phyloP scores from a whole-genome alignment of 164 flowering plant genomes.

The Stephania japonica region DNA sequence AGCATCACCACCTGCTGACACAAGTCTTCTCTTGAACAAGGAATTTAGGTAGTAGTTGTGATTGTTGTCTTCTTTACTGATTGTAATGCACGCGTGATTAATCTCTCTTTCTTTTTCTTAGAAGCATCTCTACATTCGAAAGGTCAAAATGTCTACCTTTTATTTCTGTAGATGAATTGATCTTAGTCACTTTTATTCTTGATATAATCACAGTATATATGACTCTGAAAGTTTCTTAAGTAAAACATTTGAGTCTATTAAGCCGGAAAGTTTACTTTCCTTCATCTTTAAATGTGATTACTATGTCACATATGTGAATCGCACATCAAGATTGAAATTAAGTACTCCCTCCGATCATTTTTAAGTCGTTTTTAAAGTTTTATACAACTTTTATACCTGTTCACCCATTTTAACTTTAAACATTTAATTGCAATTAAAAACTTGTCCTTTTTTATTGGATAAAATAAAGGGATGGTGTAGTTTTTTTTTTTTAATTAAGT shows the following conservation, averaged over 20 bases:
- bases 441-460: too few relatives aligned
- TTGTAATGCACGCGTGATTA: neutral
- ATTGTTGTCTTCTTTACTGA: neutral
- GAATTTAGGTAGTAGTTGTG: neutral
- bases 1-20: neutral
- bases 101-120: neutral
- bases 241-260: neutral
- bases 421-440: too few relatives aligned
- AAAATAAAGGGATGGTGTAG: too few relatives aligned
- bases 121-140: neutral
- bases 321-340: too few relatives aligned
- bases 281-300: neutral
- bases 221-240: neutral
- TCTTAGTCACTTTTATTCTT: too few relatives aligned
- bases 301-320: too few relatives aligned
- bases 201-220: too few relatives aligned
- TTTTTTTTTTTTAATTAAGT: too few relatives aligned
- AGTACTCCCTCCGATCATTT: too few relatives aligned
- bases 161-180: neutral
- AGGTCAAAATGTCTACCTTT: neutral
- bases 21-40: neutral
- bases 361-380: too few relatives aligned
- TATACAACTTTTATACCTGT: too few relatives aligned
- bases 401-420: too few relatives aligned
- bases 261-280: neutral